Base-by-base conservation (phyloP, 2,329 filamentous ascomycete genomes). In the Colletotrichum sp. region DNA sequence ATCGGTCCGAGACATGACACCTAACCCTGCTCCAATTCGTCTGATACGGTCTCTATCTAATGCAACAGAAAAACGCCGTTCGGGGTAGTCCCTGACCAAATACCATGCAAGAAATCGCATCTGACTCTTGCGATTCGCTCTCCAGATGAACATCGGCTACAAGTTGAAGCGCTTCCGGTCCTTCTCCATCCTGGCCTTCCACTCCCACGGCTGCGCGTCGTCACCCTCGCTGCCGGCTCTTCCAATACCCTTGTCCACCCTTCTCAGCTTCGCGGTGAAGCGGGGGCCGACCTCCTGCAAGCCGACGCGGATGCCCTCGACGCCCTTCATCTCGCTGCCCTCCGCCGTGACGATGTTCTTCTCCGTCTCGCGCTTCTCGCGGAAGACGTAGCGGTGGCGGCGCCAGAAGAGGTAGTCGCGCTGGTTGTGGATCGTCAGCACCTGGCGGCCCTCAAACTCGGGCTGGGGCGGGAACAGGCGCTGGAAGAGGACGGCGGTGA, bases 141-240 rank as follows among this genome's bases (percentile, higher is more conserved):
- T 55, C 44, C 16, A 19, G 60, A 71, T 34, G 32, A 36, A 65
- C 34, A 8, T 44, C 25, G 52, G 32, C n/a, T 61, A 98, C 82
- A 99, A 88, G 85, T 98, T 97, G 87, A 98, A 99, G 83, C 95
- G 93, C 79, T 96, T 98, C 81, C 97, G 90, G 82, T 94, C 90
- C 88, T 98, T 98, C 87, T 99, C 97, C 93, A 97, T 98, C 83
- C 93, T 93, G 13, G 94, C 94, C 87, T 98, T 98, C 97, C 97
- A 99, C 83, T 98, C 92, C 96, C 97, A 98, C 82, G 98, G 95
- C 79, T 95, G 91, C 48, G 95, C 95, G 84, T 93, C 87, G 84
- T 92, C 88, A 88, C 95, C 91, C 77, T 92, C 89, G 80, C 91
- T 93, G 22, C 92, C 92, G 9, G 92, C 92, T 71, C 90, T 86